Evolutionary conservation across 2,329 filamentous ascomycete species (phyloP), one percentile per base, ranked within the genome.

Genomic region (Xylaria sp.): DNA sequence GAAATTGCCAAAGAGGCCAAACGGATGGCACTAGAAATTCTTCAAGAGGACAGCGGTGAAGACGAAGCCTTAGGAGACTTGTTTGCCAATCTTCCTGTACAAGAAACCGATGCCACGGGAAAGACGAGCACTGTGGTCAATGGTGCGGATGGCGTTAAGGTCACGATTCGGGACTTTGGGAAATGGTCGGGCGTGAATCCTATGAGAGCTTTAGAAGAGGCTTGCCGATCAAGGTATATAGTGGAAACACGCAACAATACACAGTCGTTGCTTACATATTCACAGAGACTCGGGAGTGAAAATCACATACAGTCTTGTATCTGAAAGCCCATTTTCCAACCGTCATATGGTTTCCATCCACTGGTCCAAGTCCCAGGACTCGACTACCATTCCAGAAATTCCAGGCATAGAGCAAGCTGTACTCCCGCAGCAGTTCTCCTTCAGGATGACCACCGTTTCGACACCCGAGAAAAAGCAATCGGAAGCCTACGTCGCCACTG

Each of bases 401-500:
- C 70, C 81, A 1, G 81, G 84, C 2, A 76, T 87, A 10, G 83
- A 86, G 66, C 77, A 83, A 13, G 77, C 79, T 28, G 78, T 82
- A 12, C 81, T 83, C 15, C 81, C 86, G 5, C 85, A 80, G 20
- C 83, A 84, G 39, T 88, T 91, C 28, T 87, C 83, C 12, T 89
- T 96, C 72, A 91, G 90, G 48, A 97, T 97, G 91, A 84, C 82
- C 4, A 85, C 86, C 0, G 80, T 97, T 50, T 91, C 93, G 12
- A 91, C 93, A 0, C 89, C 93, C 0, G 91, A 93, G 61, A 73
- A 84, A 13, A 89, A 90, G 71, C 94, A 99, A 77, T 97, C 96
- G 6, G 94, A 98, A 78, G 90, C 91, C 1, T 98, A 91, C 73
- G 86, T 96, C 48, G 92, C 94, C 6, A 97, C 94, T 0, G 85